phyloP scores from a whole-genome alignment of 2,329 filamentous ascomycete genomes.

The Diaporthe destruens region DNA sequence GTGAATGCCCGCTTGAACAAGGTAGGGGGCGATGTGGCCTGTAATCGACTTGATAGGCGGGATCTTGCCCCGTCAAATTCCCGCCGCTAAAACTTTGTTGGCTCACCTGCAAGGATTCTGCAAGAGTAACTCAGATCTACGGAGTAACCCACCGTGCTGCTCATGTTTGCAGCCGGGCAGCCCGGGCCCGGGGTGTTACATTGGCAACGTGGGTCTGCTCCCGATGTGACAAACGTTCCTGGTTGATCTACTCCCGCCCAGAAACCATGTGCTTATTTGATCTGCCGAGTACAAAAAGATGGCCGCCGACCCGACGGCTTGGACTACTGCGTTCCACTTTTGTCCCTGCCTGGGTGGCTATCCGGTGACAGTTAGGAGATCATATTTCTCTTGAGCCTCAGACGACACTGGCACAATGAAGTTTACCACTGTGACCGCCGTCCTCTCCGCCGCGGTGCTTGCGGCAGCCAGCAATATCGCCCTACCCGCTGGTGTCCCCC shows the following conservation, averaged over 20 bases:
- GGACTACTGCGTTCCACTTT: not conserved
- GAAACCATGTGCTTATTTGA: not conserved
- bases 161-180: not conserved
- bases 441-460: constrained; percentile 47
- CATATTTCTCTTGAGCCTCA: not conserved
- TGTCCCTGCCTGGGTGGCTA: not conserved
- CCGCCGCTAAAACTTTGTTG: not conserved
- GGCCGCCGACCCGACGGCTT: not conserved
- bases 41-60: constrained; percentile 29
- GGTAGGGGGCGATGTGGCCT: not conserved
- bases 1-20: not conserved
- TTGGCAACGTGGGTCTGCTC: not conserved
- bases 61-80: constrained; percentile 14
- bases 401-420: constrained; percentile 42
- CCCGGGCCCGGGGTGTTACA: too few species aligned
- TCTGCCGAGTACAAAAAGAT: constrained; percentile 16
- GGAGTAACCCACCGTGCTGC: not conserved
- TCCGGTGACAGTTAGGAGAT: not conserved
- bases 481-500: constrained; percentile 51
- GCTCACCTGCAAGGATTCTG: not conserved
- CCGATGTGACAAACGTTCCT: constrained; percentile 28
- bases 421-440: constrained; percentile 38
- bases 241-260: constrained; percentile 1
- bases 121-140: not conserved
- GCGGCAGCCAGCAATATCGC: constrained; percentile 45